phyloP scores from a whole-genome alignment of 2,329 filamentous ascomycete species.

The Botrytis sinoallii region DNA sequence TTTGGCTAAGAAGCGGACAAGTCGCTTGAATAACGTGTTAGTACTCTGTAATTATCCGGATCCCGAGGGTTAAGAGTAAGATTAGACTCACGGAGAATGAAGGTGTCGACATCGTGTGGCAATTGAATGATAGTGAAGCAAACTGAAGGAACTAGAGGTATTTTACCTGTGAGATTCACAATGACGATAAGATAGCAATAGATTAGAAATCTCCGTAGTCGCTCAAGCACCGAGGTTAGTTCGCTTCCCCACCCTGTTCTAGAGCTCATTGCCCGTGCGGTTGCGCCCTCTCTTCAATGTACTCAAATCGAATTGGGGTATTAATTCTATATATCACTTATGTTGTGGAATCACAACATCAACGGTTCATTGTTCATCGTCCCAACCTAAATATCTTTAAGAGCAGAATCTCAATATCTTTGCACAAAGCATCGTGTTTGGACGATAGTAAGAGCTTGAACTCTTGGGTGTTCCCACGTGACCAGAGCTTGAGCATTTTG shows the following conservation, averaged over 20 bases:
- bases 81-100: constrained; percentile 46
- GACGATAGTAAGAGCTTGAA: neutral
- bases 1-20: constrained; percentile 69
- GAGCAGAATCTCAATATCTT: neutral
- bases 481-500: neutral
- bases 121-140: neutral
- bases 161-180: neutral
- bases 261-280: neutral
- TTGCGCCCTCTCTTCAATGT: neutral
- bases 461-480: neutral
- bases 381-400: neutral
- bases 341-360: neutral
- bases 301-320: neutral
- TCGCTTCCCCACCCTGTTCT: neutral
- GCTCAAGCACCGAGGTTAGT: neutral
- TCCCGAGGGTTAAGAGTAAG: neutral
- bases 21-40: constrained; percentile 48
- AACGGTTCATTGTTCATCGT: neutral
- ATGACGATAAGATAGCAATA: neutral
- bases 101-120: constrained; percentile 36
- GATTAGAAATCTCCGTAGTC: neutral
- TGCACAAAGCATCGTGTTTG: neutral
- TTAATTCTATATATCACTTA: neutral
- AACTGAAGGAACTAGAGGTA: neutral
- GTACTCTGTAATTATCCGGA: neutral